Base-by-base conservation (phyloP, 2,329 filamentous ascomycete genomes). In the Curvularia hawaiiensis region DNA sequence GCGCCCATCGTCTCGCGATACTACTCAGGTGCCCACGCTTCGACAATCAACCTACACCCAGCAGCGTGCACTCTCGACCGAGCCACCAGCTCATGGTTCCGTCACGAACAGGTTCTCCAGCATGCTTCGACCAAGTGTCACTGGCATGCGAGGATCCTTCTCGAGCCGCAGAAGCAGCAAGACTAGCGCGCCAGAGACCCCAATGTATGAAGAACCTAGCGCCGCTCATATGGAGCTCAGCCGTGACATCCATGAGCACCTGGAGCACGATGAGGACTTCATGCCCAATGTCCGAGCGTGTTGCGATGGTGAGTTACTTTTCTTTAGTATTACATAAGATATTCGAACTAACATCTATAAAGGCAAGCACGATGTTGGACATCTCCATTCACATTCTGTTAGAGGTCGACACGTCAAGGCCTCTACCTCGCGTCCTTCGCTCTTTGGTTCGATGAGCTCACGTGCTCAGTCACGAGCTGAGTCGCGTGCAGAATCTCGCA, bases 261-360 rank as follows among this genome's bases (percentile, higher is more conserved):
- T 92, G 72, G 89, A 94, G 69, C 82, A 87, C 52, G 90, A 93
- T 65, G 82, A 88, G 26, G 90, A 93, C 72, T 84, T 88, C 61
- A 83, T 98, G 69, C 94, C 98, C 82, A 97, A 99, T 75, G 95
- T 99, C 63, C 85, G 95, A 73, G 93, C 94, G 58, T 99, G 95
- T 80, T 99, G 95, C 78, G 95, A 98, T 84, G 95, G 93, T 94
- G 84, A 85, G 89, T 80, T 8, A 51, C 14, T 12, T 38, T 4
- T 35, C 11, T 5, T 31, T 30, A 22, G 18, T 56, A 48, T 52
- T 58, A 52, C 38, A 47, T 48, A 14, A 44, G 20, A 38, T 43
- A 50, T 51, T 33, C 58, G 50, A 26, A 38, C 65, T 68, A 65
- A 67, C 60, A 22, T 35, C 8, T 58, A 9, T 8, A 51, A 38